Conservation (phyloP, 306 rosid genomes). For the Pachyrhizus erosus region DNA sequence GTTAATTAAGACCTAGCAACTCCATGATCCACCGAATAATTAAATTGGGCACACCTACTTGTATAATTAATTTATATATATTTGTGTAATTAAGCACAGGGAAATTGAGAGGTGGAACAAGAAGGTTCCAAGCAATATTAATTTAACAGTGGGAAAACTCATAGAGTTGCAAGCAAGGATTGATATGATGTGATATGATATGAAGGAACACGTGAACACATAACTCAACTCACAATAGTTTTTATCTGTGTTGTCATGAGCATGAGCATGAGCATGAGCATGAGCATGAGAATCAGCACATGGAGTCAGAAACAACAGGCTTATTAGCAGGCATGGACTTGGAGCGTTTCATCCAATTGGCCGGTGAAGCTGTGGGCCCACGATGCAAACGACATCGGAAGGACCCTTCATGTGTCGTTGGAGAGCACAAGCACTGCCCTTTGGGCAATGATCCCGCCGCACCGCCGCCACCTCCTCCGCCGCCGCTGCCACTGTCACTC, state of each 20-base stretch:
- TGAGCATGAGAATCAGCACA: too few relatives aligned
- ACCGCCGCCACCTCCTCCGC: conserved; percentile 21
- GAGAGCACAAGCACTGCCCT: conserved; percentile 87
- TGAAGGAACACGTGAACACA: conserved; percentile 31
- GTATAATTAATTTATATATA: too few relatives aligned
- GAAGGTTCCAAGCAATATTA: conserved; percentile 17
- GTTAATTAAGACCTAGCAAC: background rate
- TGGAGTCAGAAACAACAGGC: background rate
- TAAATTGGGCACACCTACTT: too few relatives aligned
- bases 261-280: conserved; percentile 21
- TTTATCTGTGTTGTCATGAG: background rate
- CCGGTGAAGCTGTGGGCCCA: conserved; percentile 36
- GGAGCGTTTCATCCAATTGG: conserved; percentile 65
- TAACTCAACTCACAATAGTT: conserved; percentile 23
- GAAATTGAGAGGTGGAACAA: conserved; percentile 9
- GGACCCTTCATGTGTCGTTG: conserved; percentile 88
- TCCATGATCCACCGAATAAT: background rate
- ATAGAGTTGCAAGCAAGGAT: conserved; percentile 37
- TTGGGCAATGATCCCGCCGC: conserved; percentile 46
- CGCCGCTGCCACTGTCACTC: conserved; percentile 38
- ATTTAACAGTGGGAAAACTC: background rate
- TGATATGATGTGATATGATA: background rate
- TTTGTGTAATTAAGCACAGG: background rate
- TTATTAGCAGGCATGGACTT: conserved; percentile 61
- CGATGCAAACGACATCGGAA: conserved; percentile 91